These are phyloP conservation scores for Colletotrichum sp. DNA, from an alignment of 2,329 filamentous ascomycete species.

Conservation along the genomic window DNA sequence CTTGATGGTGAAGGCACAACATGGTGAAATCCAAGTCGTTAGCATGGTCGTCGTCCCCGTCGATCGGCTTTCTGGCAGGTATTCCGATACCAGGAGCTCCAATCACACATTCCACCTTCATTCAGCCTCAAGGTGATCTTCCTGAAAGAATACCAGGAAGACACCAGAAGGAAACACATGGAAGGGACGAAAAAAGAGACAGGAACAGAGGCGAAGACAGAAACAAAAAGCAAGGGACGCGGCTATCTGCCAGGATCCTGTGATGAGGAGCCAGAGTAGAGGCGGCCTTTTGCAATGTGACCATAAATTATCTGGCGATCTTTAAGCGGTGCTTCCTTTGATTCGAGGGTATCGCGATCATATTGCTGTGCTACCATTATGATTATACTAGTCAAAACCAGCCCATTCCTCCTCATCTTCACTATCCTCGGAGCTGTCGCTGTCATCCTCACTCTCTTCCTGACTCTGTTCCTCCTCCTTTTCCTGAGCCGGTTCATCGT, in stretches of 20 bases:
- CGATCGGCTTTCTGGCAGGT: background rate
- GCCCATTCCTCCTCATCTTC: slow-evolving; percentile 28
- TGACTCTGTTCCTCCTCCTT: background rate
- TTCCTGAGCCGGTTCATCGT: slow-evolving; percentile 1
- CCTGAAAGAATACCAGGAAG: background rate
- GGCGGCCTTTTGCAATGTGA: background rate
- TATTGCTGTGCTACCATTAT: background rate
- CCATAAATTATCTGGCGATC: accelerated
- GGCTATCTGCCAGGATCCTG: background rate
- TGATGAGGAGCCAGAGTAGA: background rate
- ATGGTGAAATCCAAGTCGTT: background rate
- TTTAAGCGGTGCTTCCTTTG: background rate
- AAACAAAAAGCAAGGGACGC: background rate
- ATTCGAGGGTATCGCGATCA: background rate
- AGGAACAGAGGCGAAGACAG: background rate
- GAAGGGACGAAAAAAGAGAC: background rate
- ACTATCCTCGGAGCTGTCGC: slow-evolving; percentile 20
- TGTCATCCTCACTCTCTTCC: slow-evolving; percentile 8
- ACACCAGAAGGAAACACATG: background rate
- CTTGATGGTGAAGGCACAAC: background rate
- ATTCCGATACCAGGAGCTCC: background rate
- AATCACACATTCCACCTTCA: background rate
- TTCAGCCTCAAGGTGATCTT: background rate
- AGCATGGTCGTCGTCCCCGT: background rate
- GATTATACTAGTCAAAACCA: slow-evolving; percentile 23